A percentile compares a stretch with the other conserved stretches of the same genome.
Evolutionary conservation across 1,284 basidiomycete genomes (phyloP).

Genomic region (Sanghuangporus baumii): DNA sequence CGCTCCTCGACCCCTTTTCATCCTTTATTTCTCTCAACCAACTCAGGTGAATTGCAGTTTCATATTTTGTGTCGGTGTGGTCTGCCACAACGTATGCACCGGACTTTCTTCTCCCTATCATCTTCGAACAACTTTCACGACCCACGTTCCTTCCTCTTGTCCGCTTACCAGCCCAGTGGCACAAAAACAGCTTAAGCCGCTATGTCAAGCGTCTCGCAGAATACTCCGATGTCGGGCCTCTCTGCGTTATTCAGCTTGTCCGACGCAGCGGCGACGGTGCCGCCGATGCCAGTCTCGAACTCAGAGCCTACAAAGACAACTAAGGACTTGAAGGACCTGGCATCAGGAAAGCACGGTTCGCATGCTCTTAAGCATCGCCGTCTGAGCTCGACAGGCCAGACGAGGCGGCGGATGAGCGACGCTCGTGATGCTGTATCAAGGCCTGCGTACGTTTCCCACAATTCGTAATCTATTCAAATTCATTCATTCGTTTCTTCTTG

Average conservation of each 20-base stretch:
- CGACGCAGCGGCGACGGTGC: slow-evolving; percentile 15
- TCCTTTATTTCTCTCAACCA: neutral
- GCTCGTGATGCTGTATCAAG: slow-evolving; percentile 67
- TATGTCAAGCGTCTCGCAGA: slow-evolving; percentile 1
- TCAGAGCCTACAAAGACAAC: neutral
- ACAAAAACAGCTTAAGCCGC: neutral
- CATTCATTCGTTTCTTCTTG: slow-evolving; percentile 13
- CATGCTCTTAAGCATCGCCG: slow-evolving; percentile 48
- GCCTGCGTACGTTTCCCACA: slow-evolving; percentile 52
- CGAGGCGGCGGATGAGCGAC: slow-evolving; percentile 64
- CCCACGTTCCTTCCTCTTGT: neutral
- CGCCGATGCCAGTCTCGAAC: slow-evolving; percentile 12
- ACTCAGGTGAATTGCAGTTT: neutral
- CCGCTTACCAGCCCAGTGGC: neutral
- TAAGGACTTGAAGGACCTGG: slow-evolving; percentile 11
- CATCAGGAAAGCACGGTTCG: slow-evolving; percentile 10
- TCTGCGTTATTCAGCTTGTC: slow-evolving; percentile 19
- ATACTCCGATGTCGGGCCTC: slow-evolving; percentile 10
- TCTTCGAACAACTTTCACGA: neutral
- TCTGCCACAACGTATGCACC: slow-evolving; percentile 5
- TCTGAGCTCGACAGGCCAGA: slow-evolving; percentile 61
- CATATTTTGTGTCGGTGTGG: neutral
- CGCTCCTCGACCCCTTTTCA: neutral
- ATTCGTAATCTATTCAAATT: slow-evolving; percentile 5
- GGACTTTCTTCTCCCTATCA: neutral